Base-by-base conservation (phyloP, 495 filamentous ascomycete genomes). In the Pyronema omphalodes region DNA sequence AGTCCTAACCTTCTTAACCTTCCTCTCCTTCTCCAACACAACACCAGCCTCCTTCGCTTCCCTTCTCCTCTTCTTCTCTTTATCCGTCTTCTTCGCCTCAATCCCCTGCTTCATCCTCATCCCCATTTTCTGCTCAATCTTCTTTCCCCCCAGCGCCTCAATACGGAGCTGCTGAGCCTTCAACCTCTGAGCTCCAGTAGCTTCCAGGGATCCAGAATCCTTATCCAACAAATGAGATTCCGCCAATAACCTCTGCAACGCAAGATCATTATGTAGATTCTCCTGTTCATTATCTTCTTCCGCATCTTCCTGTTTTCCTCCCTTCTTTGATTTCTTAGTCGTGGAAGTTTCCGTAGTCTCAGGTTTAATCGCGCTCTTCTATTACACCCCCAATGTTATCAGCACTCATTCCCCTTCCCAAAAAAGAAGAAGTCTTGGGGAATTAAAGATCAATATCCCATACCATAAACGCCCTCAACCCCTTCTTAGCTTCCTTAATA, bases 61-160 rank as follows among this genome's bases (percentile, higher is more conserved):
- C 33, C 68, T 71, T 34, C 91, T 70, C 36, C 91, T 70, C 63
- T 71, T 83, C 1, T 76, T 72, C 61, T 96, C 88, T 53, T 76
- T 77, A 37, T 69, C 67, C 9, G 61, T 69, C 3, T 76, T 75
- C 53, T 84, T 83, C 3, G 76, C 73, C 8, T 72, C 68, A 54
- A 95, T 94, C 6, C 87, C 88, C 66, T 79, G 84, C 49, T 84
- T 74, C 68, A 88, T 78, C 35, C 88, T 86, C 85, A 94, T 93
- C 48, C 83, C 86, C 54, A 79, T 72, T 67, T 89, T 87, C 40
- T 70, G 70, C 19, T 80, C 77, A 18, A 89, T 73, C 17, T 84
- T 62, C 66, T 86, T 89, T 6, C 84, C 81, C 2, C 88, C 88
- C 0, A 98, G 72, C 3, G 80, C 74, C 63, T 82, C 80, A 43